A percentile compares a stretch with the other conserved stretches of the same genome.
Conservation (phyloP, 2,329 filamentous ascomycete species). For the Aulographum hederae region DNA sequence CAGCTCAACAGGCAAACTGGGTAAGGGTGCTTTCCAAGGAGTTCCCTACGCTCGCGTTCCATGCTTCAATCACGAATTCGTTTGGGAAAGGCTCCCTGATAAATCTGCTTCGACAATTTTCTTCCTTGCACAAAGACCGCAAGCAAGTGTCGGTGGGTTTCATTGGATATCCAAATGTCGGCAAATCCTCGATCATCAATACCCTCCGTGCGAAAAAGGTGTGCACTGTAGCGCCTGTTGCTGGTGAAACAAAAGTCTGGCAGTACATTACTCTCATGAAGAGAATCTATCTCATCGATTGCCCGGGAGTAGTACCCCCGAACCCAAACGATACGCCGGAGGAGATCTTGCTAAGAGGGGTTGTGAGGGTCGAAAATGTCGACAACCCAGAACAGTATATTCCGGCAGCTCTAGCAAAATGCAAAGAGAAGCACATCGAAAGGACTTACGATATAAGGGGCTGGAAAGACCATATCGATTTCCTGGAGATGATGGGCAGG, state of each 20-base stretch:
- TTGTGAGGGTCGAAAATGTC: constrained; percentile 88
- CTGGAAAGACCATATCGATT: constrained; percentile 60
- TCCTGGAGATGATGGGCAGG: constrained; percentile 70
- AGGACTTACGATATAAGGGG: constrained; percentile 79
- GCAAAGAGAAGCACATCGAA: constrained; percentile 76
- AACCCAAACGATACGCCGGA: constrained; percentile 67
- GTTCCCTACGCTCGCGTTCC: constrained; percentile 85
- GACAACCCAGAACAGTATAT: constrained; percentile 96
- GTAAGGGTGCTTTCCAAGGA: constrained; percentile 76
- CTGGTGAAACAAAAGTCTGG: constrained; percentile 84
- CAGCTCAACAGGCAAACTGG: constrained; percentile 72
- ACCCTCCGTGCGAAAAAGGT: constrained; percentile 82
- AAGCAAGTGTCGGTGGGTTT: constrained; percentile 92
- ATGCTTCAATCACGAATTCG: constrained; percentile 84
- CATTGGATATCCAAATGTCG: constrained; percentile 81
- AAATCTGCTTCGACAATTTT: constrained; percentile 81
- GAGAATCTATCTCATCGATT: constrained; percentile 87
- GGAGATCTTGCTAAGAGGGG: constrained; percentile 76
- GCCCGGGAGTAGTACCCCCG: constrained; percentile 87
- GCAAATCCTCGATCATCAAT: constrained; percentile 96
- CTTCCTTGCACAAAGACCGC: constrained; percentile 67
- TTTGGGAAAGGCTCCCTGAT: constrained; percentile 95
- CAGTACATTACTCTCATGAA: constrained; percentile 95
- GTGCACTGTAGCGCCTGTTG: constrained; percentile 82
- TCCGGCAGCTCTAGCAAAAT: constrained; percentile 57